Evolutionary conservation across 805 yeast species (phyloP), one percentile per base, ranked within the genome.

Genomic region (Schwanniomyces pseudopolymorphus): DNA sequence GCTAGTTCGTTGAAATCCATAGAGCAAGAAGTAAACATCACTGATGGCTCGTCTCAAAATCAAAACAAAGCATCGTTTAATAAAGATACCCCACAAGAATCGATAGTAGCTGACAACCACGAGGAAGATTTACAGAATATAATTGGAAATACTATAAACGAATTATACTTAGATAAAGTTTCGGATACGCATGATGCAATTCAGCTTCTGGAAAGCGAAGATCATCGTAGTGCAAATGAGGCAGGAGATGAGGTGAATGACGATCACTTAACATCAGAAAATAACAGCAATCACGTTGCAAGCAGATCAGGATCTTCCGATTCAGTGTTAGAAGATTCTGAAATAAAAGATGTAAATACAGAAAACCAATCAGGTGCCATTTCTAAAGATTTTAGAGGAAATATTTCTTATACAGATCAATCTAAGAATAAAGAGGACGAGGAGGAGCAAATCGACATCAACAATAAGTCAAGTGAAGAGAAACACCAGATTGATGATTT

Each of bases 131-230:
- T 67, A 39, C 67, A 67, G 44, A 61, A 59, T 38, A 72, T 73
- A 28, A 68, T 71, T 36, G 75, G 72, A 14, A 66, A 67, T 49
- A 75, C 69, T 0, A 67, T 72, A 49, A 60, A 59, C 52, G 70
- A 56, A 51, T 68, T 63, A 51, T 64, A 54, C 9, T 45, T 53
- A 51, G 33, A 36, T 41, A 33, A 41, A 48, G 33, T 39, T 17
- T 38, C 16, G 9, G 28, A 24, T 31, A 44, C 36, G 37, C 17
- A 24, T 46, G 27, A 33, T 21, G 20, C 7, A 10, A 16, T 24
- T 6, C 36, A 33, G 39, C 35, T 39, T 13, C 28, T 11, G 14
- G 47, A 42, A 20, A 39, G 19, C 7, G n/a, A 22, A 11, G 19
- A 11, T 6, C 16, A 21, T n/a, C 14, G 16, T 9, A 25, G 16